phyloP scores from a whole-genome alignment of 305 asterid species.

The Solanum hybrid region DNA sequence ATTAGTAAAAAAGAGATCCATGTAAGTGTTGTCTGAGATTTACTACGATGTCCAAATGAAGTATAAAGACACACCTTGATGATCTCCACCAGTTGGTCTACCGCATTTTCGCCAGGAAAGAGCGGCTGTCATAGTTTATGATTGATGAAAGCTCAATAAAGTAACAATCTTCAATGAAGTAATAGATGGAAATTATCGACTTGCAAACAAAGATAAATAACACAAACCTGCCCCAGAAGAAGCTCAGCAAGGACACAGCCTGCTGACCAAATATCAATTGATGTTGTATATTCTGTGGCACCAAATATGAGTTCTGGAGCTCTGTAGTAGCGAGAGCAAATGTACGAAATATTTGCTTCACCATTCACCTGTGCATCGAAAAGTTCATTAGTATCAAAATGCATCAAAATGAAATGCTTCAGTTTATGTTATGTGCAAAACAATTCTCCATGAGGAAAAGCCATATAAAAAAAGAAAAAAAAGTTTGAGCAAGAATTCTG shows the following conservation, averaged over 20 bases:
- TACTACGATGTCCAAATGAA: not conserved
- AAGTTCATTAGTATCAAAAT: not conserved
- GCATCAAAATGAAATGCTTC: not conserved
- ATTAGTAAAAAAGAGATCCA: conserved; percentile 12
- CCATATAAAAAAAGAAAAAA: not conserved
- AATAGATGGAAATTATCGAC: not conserved
- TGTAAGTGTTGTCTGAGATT: not conserved
- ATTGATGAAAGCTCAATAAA: not conserved
- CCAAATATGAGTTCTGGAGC: conserved; percentile 97
- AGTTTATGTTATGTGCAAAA: not conserved
- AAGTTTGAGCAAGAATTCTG: not conserved
- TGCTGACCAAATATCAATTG: conserved; percentile 94
- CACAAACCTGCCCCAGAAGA: conserved; percentile 82
- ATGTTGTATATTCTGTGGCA: conserved; percentile 73
- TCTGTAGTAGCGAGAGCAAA: conserved; percentile 90
- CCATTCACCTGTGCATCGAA: conserved; percentile 56
- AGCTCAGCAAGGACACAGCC: conserved; percentile 97
- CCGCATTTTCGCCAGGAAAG: conserved; percentile 98
- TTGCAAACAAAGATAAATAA: conserved; percentile 6
- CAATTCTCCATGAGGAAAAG: not conserved
- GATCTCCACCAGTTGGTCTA: conserved; percentile 95
- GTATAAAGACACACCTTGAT: conserved; percentile 53
- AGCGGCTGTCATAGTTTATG: conserved; percentile 52
- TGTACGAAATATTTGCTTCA: conserved; percentile 86
- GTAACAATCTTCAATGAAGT: not conserved